Percentiles rank a stretch among this genome's conserved stretches.
These are phyloP conservation scores for Ceratobasidium theobromae DNA, from an alignment of 1,284 basidiomycete genomes.

Conservation along the genomic window DNA sequence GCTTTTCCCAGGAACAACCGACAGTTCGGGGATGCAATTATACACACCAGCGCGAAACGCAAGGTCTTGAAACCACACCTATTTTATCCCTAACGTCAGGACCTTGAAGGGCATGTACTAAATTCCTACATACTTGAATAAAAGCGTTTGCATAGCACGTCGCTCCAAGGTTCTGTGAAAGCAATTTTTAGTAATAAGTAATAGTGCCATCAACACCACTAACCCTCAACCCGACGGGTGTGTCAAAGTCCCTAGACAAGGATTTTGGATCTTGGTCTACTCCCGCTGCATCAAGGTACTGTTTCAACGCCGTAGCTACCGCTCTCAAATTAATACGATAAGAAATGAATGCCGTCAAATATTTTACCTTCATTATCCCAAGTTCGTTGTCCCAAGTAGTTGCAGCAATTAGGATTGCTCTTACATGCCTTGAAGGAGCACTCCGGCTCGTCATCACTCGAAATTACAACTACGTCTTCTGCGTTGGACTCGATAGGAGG, in stretches of 20 bases:
- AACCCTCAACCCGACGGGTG: constrained; percentile 81
- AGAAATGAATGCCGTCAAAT: constrained; percentile 1
- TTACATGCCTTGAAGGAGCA: constrained; percentile 70
- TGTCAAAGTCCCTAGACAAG: constrained; percentile 52
- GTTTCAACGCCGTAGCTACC: constrained; percentile 52
- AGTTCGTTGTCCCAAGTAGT: constrained; percentile 76
- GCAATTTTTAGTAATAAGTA: neutral
- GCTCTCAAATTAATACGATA: constrained; percentile 32
- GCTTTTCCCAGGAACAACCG: constrained; percentile 55
- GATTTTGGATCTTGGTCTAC: constrained; percentile 57
- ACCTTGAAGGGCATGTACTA: neutral
- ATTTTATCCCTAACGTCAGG: constrained; percentile 14
- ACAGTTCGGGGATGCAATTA: constrained; percentile 55
- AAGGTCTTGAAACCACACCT: constrained; percentile 69
- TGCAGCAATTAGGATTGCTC: constrained; percentile 77
- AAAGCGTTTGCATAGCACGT: constrained; percentile 94
- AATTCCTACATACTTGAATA: constrained; percentile 60
- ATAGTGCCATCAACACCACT: constrained; percentile 32
- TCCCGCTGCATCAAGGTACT: constrained; percentile 56
- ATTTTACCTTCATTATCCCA: constrained; percentile 67
- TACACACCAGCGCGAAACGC: constrained; percentile 62
- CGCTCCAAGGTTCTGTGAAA: constrained; percentile 79
- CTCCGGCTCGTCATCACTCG: constrained; percentile 56
- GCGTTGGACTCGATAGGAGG: constrained; percentile 43
- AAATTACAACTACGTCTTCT: constrained; percentile 64